phyloP scores from a whole-genome alignment of 2,329 filamentous ascomycete genomes.

The Cladophialophora chaetospira region DNA sequence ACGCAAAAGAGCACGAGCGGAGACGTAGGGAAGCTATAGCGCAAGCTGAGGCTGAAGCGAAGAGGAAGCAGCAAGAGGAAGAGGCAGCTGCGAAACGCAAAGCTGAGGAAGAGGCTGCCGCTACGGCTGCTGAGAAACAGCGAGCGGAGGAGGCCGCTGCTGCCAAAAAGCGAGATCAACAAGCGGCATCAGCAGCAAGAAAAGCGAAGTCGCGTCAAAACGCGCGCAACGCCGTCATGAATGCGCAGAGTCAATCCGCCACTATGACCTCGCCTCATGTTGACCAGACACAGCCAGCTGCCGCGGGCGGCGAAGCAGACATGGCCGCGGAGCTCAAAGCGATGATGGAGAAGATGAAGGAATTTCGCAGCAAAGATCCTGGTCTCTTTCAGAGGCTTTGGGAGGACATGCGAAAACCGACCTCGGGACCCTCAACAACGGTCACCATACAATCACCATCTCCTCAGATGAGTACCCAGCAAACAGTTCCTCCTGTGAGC shows the following conservation, averaged over 20 bases:
- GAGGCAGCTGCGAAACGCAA: slow-evolving; percentile 11
- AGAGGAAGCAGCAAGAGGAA: slow-evolving; percentile 19
- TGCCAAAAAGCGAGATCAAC: slow-evolving; percentile 11
- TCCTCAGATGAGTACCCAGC: slow-evolving; percentile 23
- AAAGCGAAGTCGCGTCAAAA: not conserved
- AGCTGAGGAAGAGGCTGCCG: slow-evolving; percentile 19
- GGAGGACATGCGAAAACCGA: slow-evolving; percentile 54
- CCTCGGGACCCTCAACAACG: slow-evolving; percentile 1
- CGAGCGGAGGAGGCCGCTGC: slow-evolving; percentile 14
- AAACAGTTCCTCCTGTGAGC: slow-evolving; percentile 8
- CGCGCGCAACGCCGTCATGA: not conserved
- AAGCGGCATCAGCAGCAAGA: slow-evolving; percentile 9
- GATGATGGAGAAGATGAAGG: slow-evolving; percentile 61
- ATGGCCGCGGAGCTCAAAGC: slow-evolving; percentile 56
- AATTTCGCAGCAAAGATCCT: slow-evolving; percentile 59
- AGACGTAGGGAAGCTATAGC: slow-evolving; percentile 39
- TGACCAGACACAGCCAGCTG: not conserved
- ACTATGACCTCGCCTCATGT: not conserved
- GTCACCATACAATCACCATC: slow-evolving; percentile 14
- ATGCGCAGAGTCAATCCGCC: not conserved
- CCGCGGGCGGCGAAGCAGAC: slow-evolving; percentile 33
- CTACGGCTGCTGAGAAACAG: slow-evolving; percentile 24
- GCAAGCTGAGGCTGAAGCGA: slow-evolving; percentile 40
- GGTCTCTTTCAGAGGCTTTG: slow-evolving; percentile 57
- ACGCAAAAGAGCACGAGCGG: slow-evolving; percentile 51